Evolutionary conservation across 352 stramenopile species (phyloP).

Genomic region (Thraustochytrium sp.): DNA sequence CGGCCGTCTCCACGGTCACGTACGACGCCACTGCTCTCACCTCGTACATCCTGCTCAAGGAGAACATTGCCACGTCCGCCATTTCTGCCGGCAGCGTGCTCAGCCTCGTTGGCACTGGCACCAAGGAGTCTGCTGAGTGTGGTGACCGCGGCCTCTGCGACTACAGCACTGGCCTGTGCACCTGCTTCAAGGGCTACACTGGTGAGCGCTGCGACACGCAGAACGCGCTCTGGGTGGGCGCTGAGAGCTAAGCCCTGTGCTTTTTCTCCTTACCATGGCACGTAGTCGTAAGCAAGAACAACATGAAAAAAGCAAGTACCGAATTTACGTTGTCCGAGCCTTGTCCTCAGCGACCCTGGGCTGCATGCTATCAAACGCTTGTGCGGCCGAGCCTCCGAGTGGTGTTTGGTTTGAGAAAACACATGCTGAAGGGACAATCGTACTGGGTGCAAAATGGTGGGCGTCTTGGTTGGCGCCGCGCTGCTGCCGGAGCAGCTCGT

Average conservation of each 20-base stretch:
- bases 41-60: background rate
- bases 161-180: constrained; percentile 64
- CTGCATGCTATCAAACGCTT: too few species aligned
- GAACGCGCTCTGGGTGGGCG: constrained; percentile 42
- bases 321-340: background rate
- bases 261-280: background rate
- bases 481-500: too few species aligned
- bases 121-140: constrained; percentile 55
- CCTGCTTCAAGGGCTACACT: constrained; percentile 79
- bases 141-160: constrained; percentile 65
- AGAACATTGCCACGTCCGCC: background rate
- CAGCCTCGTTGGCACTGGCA: background rate
- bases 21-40: background rate
- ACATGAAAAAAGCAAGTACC: too few species aligned
- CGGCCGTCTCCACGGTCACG: background rate
- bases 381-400: too few species aligned
- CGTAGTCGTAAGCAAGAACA: background rate
- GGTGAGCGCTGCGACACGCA: constrained; percentile 52
- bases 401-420: too few species aligned
- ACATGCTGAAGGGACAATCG: too few species aligned
- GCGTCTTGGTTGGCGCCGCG: too few species aligned
- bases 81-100: background rate
- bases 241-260: background rate
- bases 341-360: too few species aligned
- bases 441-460: too few species aligned